These are phyloP conservation scores for Arctostaphylos glauca DNA, from an alignment of 148 eudicot genomes.

Conservation along the genomic window DNA sequence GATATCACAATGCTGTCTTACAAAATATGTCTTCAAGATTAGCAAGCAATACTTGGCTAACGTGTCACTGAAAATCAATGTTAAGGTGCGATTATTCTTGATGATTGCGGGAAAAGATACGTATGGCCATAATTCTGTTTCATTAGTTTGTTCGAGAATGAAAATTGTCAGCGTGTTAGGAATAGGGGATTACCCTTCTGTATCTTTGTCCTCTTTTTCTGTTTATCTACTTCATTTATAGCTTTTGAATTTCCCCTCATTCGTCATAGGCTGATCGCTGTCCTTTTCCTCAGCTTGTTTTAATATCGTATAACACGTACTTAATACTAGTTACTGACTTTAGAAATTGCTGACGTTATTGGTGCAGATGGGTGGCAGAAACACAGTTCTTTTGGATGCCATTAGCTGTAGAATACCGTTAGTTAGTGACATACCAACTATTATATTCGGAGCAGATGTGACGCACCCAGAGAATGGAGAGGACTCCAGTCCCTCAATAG, in stretches of 20 bases:
- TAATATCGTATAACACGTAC: neutral
- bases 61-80: constrained; percentile 84
- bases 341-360: neutral
- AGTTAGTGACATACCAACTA: constrained; percentile 75
- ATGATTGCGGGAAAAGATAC: constrained; percentile 18
- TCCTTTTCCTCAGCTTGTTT: neutral
- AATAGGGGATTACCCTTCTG: neutral
- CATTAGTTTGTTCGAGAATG: neutral
- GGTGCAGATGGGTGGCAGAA: constrained; percentile 72
- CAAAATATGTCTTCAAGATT: constrained; percentile 53
- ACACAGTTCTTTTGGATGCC: constrained; percentile 72
- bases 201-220: neutral
- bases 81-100: constrained; percentile 38
- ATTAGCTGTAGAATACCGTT: constrained; percentile 67
- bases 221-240: too few species aligned
- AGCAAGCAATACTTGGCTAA: constrained; percentile 82
- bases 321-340: neutral
- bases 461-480: constrained; percentile 89
- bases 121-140: constrained; percentile 10
- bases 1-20: constrained; percentile 79
- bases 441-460: constrained; percentile 89
- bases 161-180: neutral
- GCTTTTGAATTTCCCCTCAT: neutral
- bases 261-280: neutral
- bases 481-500: constrained; percentile 71